phyloP scores from a whole-genome alignment of 345 rosid species.

The Linum trigynum region DNA sequence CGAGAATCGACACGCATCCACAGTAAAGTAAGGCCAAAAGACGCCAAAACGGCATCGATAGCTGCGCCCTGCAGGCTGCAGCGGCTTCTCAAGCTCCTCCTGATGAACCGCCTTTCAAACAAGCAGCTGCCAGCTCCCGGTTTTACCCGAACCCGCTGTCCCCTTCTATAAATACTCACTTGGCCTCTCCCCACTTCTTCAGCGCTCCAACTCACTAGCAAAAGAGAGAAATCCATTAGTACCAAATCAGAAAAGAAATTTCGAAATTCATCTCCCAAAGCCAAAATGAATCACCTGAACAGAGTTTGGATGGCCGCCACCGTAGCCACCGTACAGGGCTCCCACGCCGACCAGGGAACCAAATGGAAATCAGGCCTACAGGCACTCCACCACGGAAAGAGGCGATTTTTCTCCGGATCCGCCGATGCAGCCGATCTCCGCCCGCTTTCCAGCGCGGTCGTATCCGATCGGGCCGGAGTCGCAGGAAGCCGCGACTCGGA shows the following conservation, averaged over 20 bases:
- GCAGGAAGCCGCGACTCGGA: conserved; percentile 4
- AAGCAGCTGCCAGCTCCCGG: neutral
- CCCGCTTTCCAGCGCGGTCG: conserved; percentile 34
- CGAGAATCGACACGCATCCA: neutral
- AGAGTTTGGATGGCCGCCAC: conserved; percentile 70
- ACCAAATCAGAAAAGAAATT: too few species aligned
- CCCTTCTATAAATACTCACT: conserved; percentile 12
- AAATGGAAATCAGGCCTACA: conserved; percentile 38
- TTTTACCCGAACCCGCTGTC: neutral
- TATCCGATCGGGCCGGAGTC: conserved; percentile 31
- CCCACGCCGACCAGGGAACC: conserved; percentile 42
- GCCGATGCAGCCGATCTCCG: conserved; percentile 41
- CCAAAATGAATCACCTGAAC: conserved; percentile 42
- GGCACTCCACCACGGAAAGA: conserved; percentile 42
- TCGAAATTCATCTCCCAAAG: neutral
- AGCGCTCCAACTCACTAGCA: rapidly evolving
- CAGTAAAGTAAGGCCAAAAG: neutral
- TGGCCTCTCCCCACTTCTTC: neutral
- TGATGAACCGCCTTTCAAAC: neutral
- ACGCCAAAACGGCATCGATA: neutral
- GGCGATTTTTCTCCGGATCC: conserved; percentile 22
- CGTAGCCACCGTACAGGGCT: conserved; percentile 56
- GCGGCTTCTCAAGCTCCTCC: neutral
- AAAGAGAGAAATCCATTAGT: neutral
- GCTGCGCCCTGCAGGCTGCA: neutral